Base-by-base conservation (phyloP, 1,284 basidiomycete genomes). In the Erythrobasidium hasegawianum region DNA sequence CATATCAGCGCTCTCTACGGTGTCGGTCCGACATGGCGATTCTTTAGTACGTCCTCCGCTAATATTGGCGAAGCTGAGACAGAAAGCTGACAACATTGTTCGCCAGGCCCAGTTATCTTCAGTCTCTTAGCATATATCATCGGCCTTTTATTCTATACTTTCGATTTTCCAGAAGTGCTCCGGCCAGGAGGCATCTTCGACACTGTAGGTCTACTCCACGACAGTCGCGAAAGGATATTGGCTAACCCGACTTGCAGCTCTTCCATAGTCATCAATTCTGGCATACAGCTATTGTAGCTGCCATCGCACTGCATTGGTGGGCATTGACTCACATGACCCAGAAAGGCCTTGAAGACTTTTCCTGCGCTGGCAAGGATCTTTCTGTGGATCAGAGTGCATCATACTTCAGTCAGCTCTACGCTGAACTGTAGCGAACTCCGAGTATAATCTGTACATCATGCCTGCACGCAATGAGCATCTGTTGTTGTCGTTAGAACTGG, bases 231-330 rank as follows among this genome's bases (percentile, higher is more conserved):
- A 89, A 74, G 85, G 88, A 75, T 88, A 88, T 1, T 88, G 90
- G 75, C 81, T 77, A 87, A 50, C 81, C 83, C 24, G 80, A 80
- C 38, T 80, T 78, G 4, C 14, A 47, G 43, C 43, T 47, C 14
- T 47, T 47, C 22, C 70, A 76, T 76, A 60, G 72, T 74, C 91
- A 95, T 77, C 87, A 87, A 68, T 86, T 92, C 67, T 95, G 91
- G 91, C 91, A 94, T 75, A 80, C 83, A 41, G 88, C 87, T 70
- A 92, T 95, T 72, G 87, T 93, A 33, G 79, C 86, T 20, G 81
- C 80, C 52, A 80, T 81, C 52, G 72, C 73, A 58, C 72, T 79
- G 20, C 80, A 81, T 67, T 74, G 72, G 71, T 61, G 57, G 27
- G 88, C 87, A 26, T 86, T 89, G 54, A 60, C 60, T 38, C 22